Evolutionary conservation across 768 basidiomycete genomes (phyloP), one percentile per base, ranked within the genome.

Genomic region (Paxillus rubicundulus): DNA sequence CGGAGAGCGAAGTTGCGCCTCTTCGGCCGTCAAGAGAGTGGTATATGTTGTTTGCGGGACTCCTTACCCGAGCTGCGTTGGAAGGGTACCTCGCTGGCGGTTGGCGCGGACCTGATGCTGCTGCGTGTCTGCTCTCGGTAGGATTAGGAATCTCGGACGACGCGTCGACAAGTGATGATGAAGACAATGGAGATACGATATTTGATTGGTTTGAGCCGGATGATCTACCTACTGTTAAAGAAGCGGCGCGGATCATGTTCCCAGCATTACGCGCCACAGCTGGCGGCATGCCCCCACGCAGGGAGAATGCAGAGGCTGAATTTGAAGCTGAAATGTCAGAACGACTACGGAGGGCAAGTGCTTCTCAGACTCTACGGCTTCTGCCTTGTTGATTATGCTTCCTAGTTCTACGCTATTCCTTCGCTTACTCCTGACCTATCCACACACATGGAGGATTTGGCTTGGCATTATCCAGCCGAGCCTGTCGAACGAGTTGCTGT

Each of bases 11-110:
- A 40, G 74, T 73, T 5, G 61, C 70, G n/a, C 84, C 86, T 0
- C 67, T 89, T 32, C 74, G 77, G 2, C 91, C 91, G 0, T 85
- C 89, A 24, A 72, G 80, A 21, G 82, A 84, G 57, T 94, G 92
- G 92, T 94, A 92, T 67, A 77, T 86, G 70, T 76, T 95, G 12
- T 75, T 92, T 14, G 81, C 82, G 0, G 85, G 87, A 2, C 72
- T 95, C 20, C 73, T 92, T 27, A 90, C 90, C 5, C 81, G 91
- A n/a, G 89, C 89, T 0, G 87, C 84, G 17, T 70, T 94, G 47
- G 90, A 95, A 62, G 92, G 92, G 0, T 94, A 93, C 63, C 75
- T 93, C 41, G 84, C 83, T 2, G 86, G 83, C 9, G 86, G 87
- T 0, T 95, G 92, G 92, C 78, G 77, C 27, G 90, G 92, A 1